Conservation (phyloP, 331 rosid genomes). For the Erythrophleum ivorense region DNA sequence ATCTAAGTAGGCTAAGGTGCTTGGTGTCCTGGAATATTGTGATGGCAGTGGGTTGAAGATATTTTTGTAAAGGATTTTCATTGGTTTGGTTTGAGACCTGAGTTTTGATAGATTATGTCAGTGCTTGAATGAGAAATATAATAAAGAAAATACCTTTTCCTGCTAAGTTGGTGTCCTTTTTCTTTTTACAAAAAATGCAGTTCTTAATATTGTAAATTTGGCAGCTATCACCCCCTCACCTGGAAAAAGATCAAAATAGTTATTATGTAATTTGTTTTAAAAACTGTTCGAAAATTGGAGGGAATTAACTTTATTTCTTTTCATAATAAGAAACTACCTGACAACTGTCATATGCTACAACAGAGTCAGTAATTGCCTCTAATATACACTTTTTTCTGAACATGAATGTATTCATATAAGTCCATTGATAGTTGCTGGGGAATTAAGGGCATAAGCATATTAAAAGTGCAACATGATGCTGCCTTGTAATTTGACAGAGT, state of each 20-base stretch:
- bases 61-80: constrained; percentile 10
- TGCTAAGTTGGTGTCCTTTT: constrained; percentile 16
- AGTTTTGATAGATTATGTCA: constrained; percentile 21
- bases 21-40: constrained; percentile 15
- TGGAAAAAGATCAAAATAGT: constrained; percentile 1
- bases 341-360: background rate
- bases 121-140: background rate
- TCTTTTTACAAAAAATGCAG: background rate
- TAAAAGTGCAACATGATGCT: background rate
- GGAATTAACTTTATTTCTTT: constrained; percentile 12
- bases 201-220: constrained; percentile 16
- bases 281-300: constrained; percentile 17
- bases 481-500: constrained; percentile 31
- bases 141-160: constrained; percentile 1
- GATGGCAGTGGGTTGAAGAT: constrained; percentile 27
- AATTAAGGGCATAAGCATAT: background rate
- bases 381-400: background rate
- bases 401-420: background rate
- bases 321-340: constrained; percentile 3
- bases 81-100: constrained; percentile 21
- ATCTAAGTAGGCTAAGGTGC: constrained; percentile 27
- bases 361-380: constrained; percentile 9
- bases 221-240: constrained; percentile 21
- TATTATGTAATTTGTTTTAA: constrained; percentile 12
- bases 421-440: constrained; percentile 4